Evolutionary conservation across 495 filamentous ascomycete species (phyloP).

Genomic region (Penicillium salamii): DNA sequence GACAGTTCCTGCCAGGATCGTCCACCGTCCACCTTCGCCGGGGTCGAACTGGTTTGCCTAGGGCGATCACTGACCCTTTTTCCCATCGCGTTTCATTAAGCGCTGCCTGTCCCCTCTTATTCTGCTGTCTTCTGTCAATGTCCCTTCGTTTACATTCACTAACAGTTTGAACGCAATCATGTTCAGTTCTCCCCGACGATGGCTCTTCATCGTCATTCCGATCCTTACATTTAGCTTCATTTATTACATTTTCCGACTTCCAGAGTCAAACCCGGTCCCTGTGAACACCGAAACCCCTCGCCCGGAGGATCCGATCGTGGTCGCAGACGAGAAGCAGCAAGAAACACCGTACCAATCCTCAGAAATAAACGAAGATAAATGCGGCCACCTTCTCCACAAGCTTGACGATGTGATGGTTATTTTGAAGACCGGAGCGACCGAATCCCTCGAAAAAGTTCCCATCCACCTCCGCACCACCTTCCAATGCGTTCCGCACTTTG

Average conservation of each 20-base stretch:
- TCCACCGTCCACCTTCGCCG: constrained; percentile 3
- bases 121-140: constrained; percentile 2
- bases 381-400: constrained; percentile 15
- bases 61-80: constrained; percentile 16
- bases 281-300: constrained; percentile 5
- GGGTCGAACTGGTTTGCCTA: constrained; percentile 11
- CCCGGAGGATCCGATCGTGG: constrained; percentile 8
- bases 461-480: constrained; percentile 41
- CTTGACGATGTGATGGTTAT: constrained; percentile 41
- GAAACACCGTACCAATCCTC: neutral
- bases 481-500: constrained; percentile 39
- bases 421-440: constrained; percentile 44
- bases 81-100: constrained; percentile 11
- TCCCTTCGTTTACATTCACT: constrained; percentile 1
- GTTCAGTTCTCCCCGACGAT: constrained; percentile 29
- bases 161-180: constrained; percentile 10
- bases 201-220: constrained; percentile 25
- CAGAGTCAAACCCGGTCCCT: constrained; percentile 7
- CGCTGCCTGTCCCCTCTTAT: neutral
- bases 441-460: constrained; percentile 35
- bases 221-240: constrained; percentile 20
- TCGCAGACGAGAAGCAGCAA: constrained; percentile 8
- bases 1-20: constrained; percentile 16
- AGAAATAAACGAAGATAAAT: constrained; percentile 11
- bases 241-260: constrained; percentile 16